Conservation (phyloP, 495 filamentous ascomycete genomes). For the Mytilinidion resinicola region DNA sequence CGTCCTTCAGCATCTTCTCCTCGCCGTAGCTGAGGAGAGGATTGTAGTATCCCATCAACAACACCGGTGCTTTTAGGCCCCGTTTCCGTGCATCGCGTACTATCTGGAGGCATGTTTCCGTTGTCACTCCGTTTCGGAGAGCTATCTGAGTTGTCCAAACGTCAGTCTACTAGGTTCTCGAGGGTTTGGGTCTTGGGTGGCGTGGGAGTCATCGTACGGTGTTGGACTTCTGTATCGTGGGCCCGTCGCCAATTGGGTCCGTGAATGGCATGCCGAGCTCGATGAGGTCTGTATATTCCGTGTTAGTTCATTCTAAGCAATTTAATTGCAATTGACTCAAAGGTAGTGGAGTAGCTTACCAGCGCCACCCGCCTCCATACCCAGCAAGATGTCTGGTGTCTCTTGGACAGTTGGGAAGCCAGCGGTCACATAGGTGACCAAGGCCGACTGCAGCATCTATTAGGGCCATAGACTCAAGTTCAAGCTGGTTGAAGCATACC, state of each 20-base stretch:
- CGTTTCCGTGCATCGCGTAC: slow-evolving; percentile 66
- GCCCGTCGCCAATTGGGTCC: slow-evolving; percentile 93
- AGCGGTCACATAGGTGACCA: slow-evolving; percentile 95
- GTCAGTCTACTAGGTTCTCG: background rate
- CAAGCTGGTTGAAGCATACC: slow-evolving; percentile 39
- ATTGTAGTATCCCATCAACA: slow-evolving; percentile 99
- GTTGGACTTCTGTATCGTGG: slow-evolving; percentile 72
- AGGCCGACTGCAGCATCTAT: slow-evolving; percentile 50
- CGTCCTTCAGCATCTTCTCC: slow-evolving; percentile 77
- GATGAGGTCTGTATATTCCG: slow-evolving; percentile 57
- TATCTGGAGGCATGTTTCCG: slow-evolving; percentile 68
- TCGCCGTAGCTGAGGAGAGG: slow-evolving; percentile 89
- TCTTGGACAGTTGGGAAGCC: slow-evolving; percentile 81
- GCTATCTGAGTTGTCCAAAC: slow-evolving; percentile 43
- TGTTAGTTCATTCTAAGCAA: slow-evolving; percentile 6
- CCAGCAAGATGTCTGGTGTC: slow-evolving; percentile 76
- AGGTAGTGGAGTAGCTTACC: slow-evolving; percentile 47
- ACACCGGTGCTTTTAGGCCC: slow-evolving; percentile 72
- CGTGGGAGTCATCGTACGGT: slow-evolving; percentile 28
- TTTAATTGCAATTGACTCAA: background rate
- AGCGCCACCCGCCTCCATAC: slow-evolving; percentile 87
- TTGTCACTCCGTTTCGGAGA: slow-evolving; percentile 80
- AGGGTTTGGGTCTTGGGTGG: slow-evolving; percentile 19
- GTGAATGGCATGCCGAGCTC: slow-evolving; percentile 92
- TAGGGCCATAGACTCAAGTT: background rate